These are phyloP conservation scores for Macrolepiota albuminosa DNA, from an alignment of 768 basidiomycete genomes.

Conservation along the genomic window DNA sequence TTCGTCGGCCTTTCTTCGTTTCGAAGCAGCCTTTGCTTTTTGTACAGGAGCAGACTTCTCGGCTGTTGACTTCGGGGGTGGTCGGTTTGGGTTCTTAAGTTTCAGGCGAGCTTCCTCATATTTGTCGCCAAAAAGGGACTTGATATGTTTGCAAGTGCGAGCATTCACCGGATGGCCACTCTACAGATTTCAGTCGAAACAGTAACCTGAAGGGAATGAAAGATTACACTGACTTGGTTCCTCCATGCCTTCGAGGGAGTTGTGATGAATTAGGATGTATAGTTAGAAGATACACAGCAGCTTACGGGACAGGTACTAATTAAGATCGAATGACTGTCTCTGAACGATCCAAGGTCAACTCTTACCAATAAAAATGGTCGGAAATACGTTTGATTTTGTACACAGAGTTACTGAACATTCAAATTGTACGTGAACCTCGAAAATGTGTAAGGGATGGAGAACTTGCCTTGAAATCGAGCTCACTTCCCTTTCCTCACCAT, in stretches of 20 bases:
- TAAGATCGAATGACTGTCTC: neutral
- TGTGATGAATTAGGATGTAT: neutral
- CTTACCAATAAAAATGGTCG: constrained; percentile 41
- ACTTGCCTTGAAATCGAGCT: constrained; percentile 29
- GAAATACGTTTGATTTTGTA: constrained; percentile 40
- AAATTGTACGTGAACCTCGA: neutral
- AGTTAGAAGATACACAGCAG: neutral
- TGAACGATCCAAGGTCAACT: neutral
- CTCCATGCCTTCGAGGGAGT: constrained; percentile 24
- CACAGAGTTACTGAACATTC: constrained; percentile 28
- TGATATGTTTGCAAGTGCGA: constrained; percentile 45
- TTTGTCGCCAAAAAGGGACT: constrained; percentile 37
- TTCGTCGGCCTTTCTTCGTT: constrained; percentile 20
- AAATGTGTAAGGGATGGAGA: neutral
- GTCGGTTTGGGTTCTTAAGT: constrained; percentile 36
- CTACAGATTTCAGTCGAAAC: constrained; percentile 10
- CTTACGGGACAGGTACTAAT: constrained; percentile 30
- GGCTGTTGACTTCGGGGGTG: constrained; percentile 18
- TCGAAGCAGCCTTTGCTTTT: constrained; percentile 14
- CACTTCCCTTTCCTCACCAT: constrained; percentile 45
- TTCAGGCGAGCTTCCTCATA: constrained; percentile 43
- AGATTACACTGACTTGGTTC: constrained; percentile 20
- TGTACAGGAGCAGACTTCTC: constrained; percentile 18
- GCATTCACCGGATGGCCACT: constrained; percentile 36
- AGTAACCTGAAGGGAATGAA: neutral